Evolutionary conservation across 2,329 filamentous ascomycete genomes (phyloP).

Genomic region (Lojkania enalia): DNA sequence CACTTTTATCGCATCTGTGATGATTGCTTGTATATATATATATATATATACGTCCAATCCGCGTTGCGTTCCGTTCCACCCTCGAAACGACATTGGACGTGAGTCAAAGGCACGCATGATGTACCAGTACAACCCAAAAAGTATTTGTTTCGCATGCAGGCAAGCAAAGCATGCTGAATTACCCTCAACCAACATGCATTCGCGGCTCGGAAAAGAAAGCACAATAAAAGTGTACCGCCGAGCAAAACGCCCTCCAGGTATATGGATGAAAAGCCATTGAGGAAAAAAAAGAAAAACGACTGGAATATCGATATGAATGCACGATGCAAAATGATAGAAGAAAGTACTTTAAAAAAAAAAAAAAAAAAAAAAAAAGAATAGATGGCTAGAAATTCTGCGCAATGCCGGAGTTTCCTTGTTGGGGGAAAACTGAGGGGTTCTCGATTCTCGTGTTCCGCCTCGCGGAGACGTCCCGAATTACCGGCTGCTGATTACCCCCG

Average conservation of each 20-base stretch:
- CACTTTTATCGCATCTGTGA: conserved; percentile 7
- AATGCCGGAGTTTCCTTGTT: conserved; percentile 88
- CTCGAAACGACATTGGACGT: not conserved
- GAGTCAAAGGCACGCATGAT: not conserved
- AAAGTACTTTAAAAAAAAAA: conserved; percentile 1
- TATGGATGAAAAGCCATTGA: conserved; percentile 2
- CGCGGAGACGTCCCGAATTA: conserved; percentile 92
- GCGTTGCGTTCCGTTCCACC: not conserved
- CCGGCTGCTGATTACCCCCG: conserved; percentile 65
- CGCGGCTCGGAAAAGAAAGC: not conserved
- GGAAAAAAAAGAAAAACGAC: not conserved
- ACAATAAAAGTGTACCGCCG: conserved; percentile 4
- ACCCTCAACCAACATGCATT: too few relatives aligned
- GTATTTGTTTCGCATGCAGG: too few relatives aligned
- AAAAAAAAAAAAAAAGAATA: conserved; percentile 1
- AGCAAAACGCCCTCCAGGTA: conserved; percentile 9
- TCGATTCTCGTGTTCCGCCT: conserved; percentile 94
- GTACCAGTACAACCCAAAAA: not conserved
- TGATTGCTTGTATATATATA: conserved; percentile 12
- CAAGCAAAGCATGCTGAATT: too few relatives aligned
- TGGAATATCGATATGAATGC: not conserved
- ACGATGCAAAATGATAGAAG: not conserved
- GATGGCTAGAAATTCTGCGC: conserved; percentile 82
- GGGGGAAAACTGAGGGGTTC: conserved; percentile 83
- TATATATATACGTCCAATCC: not conserved